phyloP scores from a whole-genome alignment of 1,139 yeast species.

The Candida labiduridarum region DNA sequence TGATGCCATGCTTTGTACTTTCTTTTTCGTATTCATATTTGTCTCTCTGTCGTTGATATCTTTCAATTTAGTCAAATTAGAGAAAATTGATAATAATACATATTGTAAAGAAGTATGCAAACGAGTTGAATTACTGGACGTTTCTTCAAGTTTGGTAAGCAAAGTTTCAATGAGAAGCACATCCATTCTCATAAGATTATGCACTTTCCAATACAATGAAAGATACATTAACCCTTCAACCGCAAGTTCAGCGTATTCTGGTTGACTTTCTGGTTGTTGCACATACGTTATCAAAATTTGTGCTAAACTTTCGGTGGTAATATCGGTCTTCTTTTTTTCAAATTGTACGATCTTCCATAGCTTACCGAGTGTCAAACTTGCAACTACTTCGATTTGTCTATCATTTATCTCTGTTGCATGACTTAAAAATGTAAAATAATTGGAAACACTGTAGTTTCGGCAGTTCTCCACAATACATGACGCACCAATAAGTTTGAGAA shows the following conservation, averaged over 20 bases:
- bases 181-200: conserved; percentile 35
- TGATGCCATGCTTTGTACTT: conserved; percentile 37
- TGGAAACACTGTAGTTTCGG: conserved; percentile 33
- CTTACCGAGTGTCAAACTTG: conserved; percentile 41
- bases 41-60: conserved; percentile 18
- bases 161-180: conserved; percentile 28
- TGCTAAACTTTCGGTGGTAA: conserved; percentile 24
- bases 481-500: conserved; percentile 30
- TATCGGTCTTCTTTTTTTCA: conserved; percentile 20
- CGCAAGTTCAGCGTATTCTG: conserved; percentile 22
- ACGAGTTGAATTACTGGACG: conserved; percentile 2
- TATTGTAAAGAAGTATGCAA: conserved; percentile 24
- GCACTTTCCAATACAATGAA: conserved; percentile 37
- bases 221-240: conserved; percentile 53
- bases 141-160: conserved; percentile 15
- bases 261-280: conserved; percentile 9
- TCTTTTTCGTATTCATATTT: conserved; percentile 23
- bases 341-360: conserved; percentile 46
- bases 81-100: conserved; percentile 40
- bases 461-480: conserved; percentile 43
- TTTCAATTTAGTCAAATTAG: conserved; percentile 38
- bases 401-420: conserved; percentile 12
- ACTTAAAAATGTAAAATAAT: conserved; percentile 31
- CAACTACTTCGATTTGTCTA: conserved; percentile 27
- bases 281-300: conserved; percentile 22